A percentile compares a stretch with the other conserved stretches of the same genome.
Evolutionary conservation across 202 grass and related monocot genomes (phyloP).

Genomic region (Bolboschoenoplectus hybrid): DNA sequence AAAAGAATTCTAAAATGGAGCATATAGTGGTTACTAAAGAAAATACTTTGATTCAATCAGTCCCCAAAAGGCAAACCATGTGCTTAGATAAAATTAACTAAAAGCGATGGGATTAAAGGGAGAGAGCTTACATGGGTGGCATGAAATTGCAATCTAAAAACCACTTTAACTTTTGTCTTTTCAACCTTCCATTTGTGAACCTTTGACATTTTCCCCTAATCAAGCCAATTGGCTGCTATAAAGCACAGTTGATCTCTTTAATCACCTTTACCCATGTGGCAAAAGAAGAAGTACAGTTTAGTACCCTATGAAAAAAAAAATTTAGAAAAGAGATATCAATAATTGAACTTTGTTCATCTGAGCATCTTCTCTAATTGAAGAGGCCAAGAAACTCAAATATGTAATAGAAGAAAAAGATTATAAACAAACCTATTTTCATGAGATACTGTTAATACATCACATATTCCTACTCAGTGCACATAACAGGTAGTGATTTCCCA

Average conservation of each 20-base stretch:
- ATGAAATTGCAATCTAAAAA: conserved; percentile 95
- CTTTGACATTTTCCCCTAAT: conserved; percentile 77
- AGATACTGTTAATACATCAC: background rate
- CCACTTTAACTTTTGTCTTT: conserved; percentile 97
- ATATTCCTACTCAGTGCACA: background rate
- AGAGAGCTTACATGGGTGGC: conserved; percentile 85
- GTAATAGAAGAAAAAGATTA: background rate
- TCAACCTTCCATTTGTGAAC: conserved; percentile 94
- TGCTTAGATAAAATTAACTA: conserved; percentile 41
- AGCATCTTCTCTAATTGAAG: conserved; percentile 24
- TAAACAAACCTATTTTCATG: background rate
- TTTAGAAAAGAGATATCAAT: background rate
- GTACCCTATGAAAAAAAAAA: background rate
- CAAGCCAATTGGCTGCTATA: conserved; percentile 41
- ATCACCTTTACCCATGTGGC: conserved; percentile 23
- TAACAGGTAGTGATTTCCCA: background rate
- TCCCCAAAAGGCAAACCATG: conserved; percentile 35
- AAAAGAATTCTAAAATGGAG: conserved; percentile 27
- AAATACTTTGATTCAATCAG: conserved; percentile 21
- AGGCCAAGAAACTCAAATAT: background rate
- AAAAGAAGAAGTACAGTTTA: conserved; percentile 35
- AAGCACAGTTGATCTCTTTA: conserved; percentile 33
- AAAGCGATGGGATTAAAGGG: conserved; percentile 34
- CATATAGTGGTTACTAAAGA: conserved; percentile 17
- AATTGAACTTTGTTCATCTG: conserved; percentile 9